A percentile compares a stretch with the other conserved stretches of the same genome.
Evolutionary conservation across 2,329 filamentous ascomycete species (phyloP).

Genomic region (Coniochaeta ligniaria): DNA sequence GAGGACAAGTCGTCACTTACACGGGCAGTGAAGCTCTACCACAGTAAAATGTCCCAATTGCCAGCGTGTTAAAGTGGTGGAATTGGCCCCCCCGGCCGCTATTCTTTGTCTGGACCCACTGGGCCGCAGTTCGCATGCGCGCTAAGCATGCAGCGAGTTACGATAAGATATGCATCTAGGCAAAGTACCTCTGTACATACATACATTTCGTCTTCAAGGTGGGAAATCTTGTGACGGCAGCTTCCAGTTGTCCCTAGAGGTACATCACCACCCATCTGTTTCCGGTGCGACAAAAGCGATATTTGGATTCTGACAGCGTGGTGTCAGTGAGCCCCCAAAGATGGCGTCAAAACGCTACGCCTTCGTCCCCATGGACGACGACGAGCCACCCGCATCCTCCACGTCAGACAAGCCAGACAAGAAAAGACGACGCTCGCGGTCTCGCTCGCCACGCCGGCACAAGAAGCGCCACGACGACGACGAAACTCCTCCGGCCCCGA

Average conservation of each 20-base stretch:
- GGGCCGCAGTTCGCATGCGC: background rate
- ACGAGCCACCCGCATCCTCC: conserved; percentile 42
- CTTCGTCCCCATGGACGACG: conserved; percentile 60
- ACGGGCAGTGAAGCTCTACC: background rate
- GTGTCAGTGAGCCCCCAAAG: background rate
- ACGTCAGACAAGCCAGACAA: conserved; percentile 26
- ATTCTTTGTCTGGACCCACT: background rate
- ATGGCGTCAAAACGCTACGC: conserved; percentile 53
- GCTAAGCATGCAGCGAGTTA: background rate
- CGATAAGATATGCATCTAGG: conserved; percentile 2
- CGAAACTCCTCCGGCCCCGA: conserved; percentile 21
- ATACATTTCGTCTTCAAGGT: too few relatives aligned
- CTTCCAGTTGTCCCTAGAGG: too few relatives aligned
- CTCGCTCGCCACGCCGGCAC: conserved; percentile 19
- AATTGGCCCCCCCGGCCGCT: background rate
- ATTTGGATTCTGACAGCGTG: background rate
- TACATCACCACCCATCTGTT: background rate
- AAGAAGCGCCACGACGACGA: conserved; percentile 25
- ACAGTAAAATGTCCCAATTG: conserved; percentile 10
- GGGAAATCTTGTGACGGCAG: background rate
- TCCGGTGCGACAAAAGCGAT: background rate
- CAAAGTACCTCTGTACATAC: too few relatives aligned
- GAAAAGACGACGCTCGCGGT: conserved; percentile 20
- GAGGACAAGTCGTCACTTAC: conserved; percentile 1
- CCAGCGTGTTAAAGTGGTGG: conserved; percentile 15